These are phyloP conservation scores for Aspergillus vadensis DNA, from an alignment of 2,329 filamentous ascomycete genomes.

Conservation along the genomic window DNA sequence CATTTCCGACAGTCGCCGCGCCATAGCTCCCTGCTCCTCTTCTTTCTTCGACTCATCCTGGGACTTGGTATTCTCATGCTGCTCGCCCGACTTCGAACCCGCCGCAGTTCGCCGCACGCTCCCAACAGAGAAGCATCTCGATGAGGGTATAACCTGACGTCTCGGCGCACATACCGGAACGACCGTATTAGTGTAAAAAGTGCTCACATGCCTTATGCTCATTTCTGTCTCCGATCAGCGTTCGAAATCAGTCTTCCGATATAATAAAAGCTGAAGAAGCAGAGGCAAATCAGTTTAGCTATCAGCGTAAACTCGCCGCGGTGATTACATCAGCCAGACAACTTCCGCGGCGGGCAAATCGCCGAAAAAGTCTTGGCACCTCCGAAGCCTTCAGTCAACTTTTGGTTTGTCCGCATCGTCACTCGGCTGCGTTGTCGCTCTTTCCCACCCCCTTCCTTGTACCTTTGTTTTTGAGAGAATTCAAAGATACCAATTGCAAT, in stretches of 20 bases:
- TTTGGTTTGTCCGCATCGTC: constrained; percentile 10
- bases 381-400: constrained; percentile 21
- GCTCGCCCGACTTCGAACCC: constrained; percentile 17
- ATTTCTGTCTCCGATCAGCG: constrained; percentile 17
- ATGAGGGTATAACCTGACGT: constrained; percentile 2
- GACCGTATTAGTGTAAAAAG: constrained; percentile 19
- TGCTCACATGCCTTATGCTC: constrained; percentile 22
- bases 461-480: background rate
- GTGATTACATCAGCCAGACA: constrained; percentile 34
- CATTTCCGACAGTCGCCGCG: constrained; percentile 60
- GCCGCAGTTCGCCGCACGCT: constrained; percentile 27
- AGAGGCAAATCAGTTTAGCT: background rate
- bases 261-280: background rate
- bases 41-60: constrained; percentile 20
- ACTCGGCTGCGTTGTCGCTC: constrained; percentile 15
- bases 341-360: constrained; percentile 30
- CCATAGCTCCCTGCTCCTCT: constrained; percentile 58
- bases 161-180: constrained; percentile 17
- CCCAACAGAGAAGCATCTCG: constrained; percentile 26
- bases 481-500: constrained; percentile 15
- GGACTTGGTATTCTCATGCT: constrained; percentile 14
- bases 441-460: constrained; percentile 11
- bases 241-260: background rate
- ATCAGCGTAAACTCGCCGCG: background rate
- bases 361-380: constrained; percentile 24